These are phyloP conservation scores for Pythium dissimile DNA, from an alignment of 352 stramenopile genomes.

Conservation along the genomic window DNA sequence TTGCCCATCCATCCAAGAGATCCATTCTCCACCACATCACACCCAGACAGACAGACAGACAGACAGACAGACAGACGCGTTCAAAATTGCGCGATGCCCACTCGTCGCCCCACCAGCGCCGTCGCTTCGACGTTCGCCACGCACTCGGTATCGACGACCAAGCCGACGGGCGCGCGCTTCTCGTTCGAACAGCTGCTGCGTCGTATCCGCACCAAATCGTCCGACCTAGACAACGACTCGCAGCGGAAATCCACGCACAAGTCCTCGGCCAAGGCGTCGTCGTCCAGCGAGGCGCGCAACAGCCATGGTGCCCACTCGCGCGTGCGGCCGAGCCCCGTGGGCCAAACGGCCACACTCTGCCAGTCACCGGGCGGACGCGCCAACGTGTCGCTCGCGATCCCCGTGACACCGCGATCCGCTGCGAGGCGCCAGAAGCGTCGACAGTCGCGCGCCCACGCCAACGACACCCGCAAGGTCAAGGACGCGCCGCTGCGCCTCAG, in stretches of 20 bases:
- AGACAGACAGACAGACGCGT: too few relatives aligned
- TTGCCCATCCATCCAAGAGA: not conserved
- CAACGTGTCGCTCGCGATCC: conserved; percentile 41
- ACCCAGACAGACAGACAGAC: too few relatives aligned
- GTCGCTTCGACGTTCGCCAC: not conserved
- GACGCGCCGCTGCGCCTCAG: not conserved
- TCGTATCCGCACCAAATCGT: conserved; percentile 21
- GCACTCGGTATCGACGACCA: not conserved
- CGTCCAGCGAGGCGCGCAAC: not conserved
- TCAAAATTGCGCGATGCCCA: too few relatives aligned
- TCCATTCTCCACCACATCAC: too few relatives aligned
- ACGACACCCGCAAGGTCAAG: not conserved
- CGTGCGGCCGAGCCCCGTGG: too few relatives aligned
- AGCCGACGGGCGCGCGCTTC: conserved; percentile 1
- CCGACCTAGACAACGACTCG: not conserved
- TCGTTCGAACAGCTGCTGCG: conserved; percentile 25
- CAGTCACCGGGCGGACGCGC: conserved; percentile 31
- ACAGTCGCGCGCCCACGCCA: not conserved
- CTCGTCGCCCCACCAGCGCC: not conserved
- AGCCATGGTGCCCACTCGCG: too few relatives aligned
- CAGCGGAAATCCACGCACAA: not conserved
- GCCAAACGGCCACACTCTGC: conserved; percentile 27
- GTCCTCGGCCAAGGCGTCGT: not conserved
- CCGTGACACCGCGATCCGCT: conserved; percentile 24
- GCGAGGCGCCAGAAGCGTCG: not conserved